Evolutionary conservation across 2,329 filamentous ascomycete genomes (phyloP).

Genomic region (Pseudogymnoascus sp.): DNA sequence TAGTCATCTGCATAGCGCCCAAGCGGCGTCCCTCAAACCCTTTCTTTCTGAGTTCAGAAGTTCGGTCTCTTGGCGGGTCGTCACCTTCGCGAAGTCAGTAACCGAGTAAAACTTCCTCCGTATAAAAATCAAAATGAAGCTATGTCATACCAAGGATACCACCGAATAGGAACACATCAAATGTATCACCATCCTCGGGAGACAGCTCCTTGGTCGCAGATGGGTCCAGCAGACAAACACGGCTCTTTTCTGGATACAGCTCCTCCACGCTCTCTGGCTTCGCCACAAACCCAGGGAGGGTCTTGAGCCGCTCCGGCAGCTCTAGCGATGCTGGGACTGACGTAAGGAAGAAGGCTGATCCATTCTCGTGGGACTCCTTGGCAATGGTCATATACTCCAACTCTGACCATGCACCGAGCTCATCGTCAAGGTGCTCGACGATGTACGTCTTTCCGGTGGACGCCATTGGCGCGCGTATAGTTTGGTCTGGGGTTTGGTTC

Average conservation of each 20-base stretch:
- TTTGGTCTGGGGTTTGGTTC: background rate
- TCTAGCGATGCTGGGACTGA: slow-evolving; percentile 65
- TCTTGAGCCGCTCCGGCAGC: slow-evolving; percentile 49
- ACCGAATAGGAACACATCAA: slow-evolving; percentile 91
- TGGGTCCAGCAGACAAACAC: slow-evolving; percentile 85
- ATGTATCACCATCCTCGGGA: slow-evolving; percentile 72
- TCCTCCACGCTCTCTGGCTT: slow-evolving; percentile 75
- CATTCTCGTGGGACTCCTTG: slow-evolving; percentile 61
- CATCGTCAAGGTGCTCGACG: slow-evolving; percentile 92
- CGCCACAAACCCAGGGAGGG: slow-evolving; percentile 55
- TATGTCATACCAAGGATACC: slow-evolving; percentile 71
- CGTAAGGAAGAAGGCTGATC: slow-evolving; percentile 69
- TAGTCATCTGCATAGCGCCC: slow-evolving; percentile 95
- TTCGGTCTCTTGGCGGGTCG: slow-evolving; percentile 89
- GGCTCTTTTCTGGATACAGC: slow-evolving; percentile 65
- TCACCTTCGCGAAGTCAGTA: slow-evolving; percentile 53
- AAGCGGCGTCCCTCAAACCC: slow-evolving; percentile 82
- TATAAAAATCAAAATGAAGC: background rate
- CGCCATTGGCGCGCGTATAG: slow-evolving; percentile 29
- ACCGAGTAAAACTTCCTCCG: background rate
- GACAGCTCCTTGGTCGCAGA: slow-evolving; percentile 70
- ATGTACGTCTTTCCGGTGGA: slow-evolving; percentile 64
- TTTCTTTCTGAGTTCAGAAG: slow-evolving; percentile 89
- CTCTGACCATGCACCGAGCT: slow-evolving; percentile 88
- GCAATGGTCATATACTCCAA: slow-evolving; percentile 89